phyloP scores from a whole-genome alignment of 768 basidiomycete genomes.

The Clitopilus passeckerianus region DNA sequence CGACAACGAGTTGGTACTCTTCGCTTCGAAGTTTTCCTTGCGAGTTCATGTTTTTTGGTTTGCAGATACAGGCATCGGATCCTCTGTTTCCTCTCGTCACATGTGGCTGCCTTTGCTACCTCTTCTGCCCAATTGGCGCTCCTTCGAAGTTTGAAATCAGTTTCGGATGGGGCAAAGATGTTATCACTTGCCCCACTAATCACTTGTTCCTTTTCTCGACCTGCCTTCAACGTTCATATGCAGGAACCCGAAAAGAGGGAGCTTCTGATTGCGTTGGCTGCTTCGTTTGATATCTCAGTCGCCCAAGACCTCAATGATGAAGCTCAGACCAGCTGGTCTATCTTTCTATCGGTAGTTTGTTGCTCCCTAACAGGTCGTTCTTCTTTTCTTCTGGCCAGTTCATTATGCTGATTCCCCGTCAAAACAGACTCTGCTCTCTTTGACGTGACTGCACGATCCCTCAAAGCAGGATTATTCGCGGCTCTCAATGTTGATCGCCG shows the following conservation, averaged over 20 bases:
- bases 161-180: constrained; percentile 44
- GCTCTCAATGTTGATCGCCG: constrained; percentile 48
- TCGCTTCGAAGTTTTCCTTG: background rate
- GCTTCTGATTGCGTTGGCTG: constrained; percentile 35
- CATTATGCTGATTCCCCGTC: no score
- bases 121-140: constrained; percentile 46
- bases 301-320: constrained; percentile 38
- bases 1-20: constrained; percentile 39
- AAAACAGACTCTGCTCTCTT: constrained; percentile 23
- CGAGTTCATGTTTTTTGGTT: constrained; percentile 2
- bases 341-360: constrained; percentile 39
- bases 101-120: constrained; percentile 55
- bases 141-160: constrained; percentile 37
- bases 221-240: constrained; percentile 7
- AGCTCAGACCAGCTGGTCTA: constrained; percentile 42
- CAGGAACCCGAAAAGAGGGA: constrained; percentile 20
- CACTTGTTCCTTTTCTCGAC: constrained; percentile 25
- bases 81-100: constrained; percentile 76
- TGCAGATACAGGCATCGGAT: constrained; percentile 66
- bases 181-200: constrained; percentile 59
- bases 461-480: constrained; percentile 55
- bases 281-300: constrained; percentile 48
- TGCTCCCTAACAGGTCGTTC: constrained; percentile 11
- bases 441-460: constrained; percentile 31
- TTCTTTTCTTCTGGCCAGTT: no score